phyloP scores from a whole-genome alignment of 2,329 filamentous ascomycete species.

The Alternaria hordeiaustralica region DNA sequence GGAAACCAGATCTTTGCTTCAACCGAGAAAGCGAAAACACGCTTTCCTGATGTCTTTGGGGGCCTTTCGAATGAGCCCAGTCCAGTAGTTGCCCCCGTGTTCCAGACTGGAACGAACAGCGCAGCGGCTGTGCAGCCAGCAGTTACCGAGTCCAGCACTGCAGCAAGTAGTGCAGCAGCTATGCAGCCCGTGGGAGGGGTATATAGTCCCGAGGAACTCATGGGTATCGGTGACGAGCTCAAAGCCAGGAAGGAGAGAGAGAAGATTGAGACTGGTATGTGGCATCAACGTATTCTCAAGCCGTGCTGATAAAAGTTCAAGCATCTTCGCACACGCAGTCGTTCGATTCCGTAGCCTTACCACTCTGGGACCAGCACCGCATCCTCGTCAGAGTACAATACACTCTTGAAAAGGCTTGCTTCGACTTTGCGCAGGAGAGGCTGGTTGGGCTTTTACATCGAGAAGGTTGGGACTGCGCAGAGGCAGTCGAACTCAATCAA shows the following conservation, averaged over 20 bases:
- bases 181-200: background rate
- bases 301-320: background rate
- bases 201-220: background rate
- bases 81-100: too few relatives aligned
- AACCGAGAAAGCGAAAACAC: background rate
- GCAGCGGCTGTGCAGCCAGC: background rate
- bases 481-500: background rate
- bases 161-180: background rate
- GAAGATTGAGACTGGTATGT: background rate
- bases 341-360: background rate
- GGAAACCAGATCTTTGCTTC: background rate
- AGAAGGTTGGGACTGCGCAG: conserved; percentile 4
- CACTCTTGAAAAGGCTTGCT: background rate
- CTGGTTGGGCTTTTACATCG: background rate
- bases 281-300: background rate
- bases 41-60: background rate
- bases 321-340: background rate
- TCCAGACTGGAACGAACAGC: too few relatives aligned
- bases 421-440: background rate
- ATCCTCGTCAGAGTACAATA: background rate
- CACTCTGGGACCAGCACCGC: conserved; percentile 3
- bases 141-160: background rate
- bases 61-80: background rate
- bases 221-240: background rate
- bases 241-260: background rate